These are phyloP conservation scores for Tolypocladium capitatum DNA, from an alignment of 2,329 filamentous ascomycete species.

Conservation along the genomic window DNA sequence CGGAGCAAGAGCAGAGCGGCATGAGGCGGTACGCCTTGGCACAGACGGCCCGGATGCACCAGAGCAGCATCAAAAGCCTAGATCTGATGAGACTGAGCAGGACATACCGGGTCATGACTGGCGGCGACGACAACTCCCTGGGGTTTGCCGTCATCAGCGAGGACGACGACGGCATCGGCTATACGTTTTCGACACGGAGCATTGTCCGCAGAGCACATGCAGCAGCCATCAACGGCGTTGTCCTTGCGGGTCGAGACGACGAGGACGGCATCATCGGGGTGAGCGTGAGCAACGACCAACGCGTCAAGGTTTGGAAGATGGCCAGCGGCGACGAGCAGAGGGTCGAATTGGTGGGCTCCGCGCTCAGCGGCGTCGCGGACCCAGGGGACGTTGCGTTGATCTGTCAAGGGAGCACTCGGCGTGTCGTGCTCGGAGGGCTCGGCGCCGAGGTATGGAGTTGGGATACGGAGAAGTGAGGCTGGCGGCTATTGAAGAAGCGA, in stretches of 20 bases:
- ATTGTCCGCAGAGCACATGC: conserved; percentile 46
- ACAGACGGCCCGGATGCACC: conserved; percentile 46
- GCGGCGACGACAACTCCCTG: conserved; percentile 80
- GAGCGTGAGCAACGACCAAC: conserved; percentile 47
- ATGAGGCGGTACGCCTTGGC: conserved; percentile 12
- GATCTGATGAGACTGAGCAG: conserved; percentile 24
- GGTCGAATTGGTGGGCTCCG: conserved; percentile 31
- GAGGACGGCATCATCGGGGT: conserved; percentile 16
- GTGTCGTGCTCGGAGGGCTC: conserved; percentile 29
- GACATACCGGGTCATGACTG: conserved; percentile 48
- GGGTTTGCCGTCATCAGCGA: conserved; percentile 32
- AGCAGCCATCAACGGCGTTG: conserved; percentile 53
- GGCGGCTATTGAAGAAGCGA: background rate
- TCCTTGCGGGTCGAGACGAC: conserved; percentile 16
- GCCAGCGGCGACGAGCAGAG: conserved; percentile 7
- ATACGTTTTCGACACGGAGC: conserved; percentile 10
- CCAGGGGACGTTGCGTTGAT: conserved; percentile 37
- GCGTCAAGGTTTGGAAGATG: conserved; percentile 42
- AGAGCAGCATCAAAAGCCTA: conserved; percentile 64
- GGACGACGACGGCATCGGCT: conserved; percentile 7
- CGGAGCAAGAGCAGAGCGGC: conserved; percentile 3
- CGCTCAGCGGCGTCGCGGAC: conserved; percentile 48
- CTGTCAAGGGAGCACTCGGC: conserved; percentile 5
- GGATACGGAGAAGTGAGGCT: background rate
- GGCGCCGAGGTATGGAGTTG: conserved; percentile 31